Percentiles rank a stretch among this genome's conserved stretches.
Conservation (phyloP, 768 basidiomycete species). For the Pisolithus sp. region DNA sequence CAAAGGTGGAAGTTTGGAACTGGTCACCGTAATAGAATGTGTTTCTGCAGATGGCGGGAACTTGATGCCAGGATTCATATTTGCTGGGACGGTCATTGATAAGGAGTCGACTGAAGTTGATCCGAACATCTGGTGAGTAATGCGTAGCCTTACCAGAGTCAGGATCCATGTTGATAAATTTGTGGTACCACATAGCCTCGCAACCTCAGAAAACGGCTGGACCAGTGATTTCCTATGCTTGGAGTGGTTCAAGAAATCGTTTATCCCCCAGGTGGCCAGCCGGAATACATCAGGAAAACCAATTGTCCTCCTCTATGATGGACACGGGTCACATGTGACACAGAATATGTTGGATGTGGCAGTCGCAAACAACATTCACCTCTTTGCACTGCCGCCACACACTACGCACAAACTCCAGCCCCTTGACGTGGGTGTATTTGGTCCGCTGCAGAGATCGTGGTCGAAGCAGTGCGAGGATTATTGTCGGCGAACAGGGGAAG, state of each 20-base stretch:
- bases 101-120: not conserved
- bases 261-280: slow-evolving; percentile 30
- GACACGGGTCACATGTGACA: slow-evolving; percentile 37
- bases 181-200: slow-evolving; percentile 19
- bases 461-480: not conserved
- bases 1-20: too few species aligned
- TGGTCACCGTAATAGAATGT: slow-evolving; percentile 41
- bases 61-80: slow-evolving; percentile 33
- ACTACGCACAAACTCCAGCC: not conserved
- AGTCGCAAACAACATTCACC: not conserved
- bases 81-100: slow-evolving; percentile 6
- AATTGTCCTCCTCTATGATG: slow-evolving; percentile 36
- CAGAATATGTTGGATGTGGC: slow-evolving; percentile 21
- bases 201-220: slow-evolving; percentile 36
- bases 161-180: not conserved
- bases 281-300: slow-evolving; percentile 17
- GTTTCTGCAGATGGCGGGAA: slow-evolving; percentile 36
- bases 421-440: not conserved
- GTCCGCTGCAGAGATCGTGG: not conserved
- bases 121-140: not conserved
- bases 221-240: slow-evolving; percentile 29
- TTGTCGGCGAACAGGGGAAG: not conserved
- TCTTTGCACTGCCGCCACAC: not conserved
- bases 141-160: not conserved
- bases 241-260: slow-evolving; percentile 32